Evolutionary conservation across 805 yeast species (phyloP).

Genomic region (Hanseniaspora thailandica): DNA sequence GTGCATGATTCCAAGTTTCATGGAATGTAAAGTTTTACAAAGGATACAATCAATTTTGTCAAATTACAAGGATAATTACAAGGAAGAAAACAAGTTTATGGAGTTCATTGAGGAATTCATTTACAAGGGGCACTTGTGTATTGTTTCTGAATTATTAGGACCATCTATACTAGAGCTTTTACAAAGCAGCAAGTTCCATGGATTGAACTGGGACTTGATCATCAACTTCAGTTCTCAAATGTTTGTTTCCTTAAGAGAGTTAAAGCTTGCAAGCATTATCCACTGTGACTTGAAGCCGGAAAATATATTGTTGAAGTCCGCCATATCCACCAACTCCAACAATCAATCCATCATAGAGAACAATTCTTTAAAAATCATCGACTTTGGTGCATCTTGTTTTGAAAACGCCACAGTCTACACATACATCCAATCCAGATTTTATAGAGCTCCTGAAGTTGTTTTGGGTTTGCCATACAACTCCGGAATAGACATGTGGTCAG

Average conservation of each 20-base stretch:
- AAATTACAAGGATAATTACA: constrained; percentile 39
- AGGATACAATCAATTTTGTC: constrained; percentile 42
- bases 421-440: constrained; percentile 83
- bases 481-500: constrained; percentile 94
- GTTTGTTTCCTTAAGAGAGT: constrained; percentile 63
- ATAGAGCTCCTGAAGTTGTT: constrained; percentile 89
- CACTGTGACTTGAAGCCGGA: constrained; percentile 98
- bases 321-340: constrained; percentile 47
- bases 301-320: constrained; percentile 67
- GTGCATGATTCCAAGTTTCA: constrained; percentile 77
- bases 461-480: constrained; percentile 85
- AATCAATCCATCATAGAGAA: not conserved
- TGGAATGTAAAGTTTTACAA: constrained; percentile 80
- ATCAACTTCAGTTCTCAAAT: constrained; percentile 69
- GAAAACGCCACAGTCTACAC: constrained; percentile 82
- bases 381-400: constrained; percentile 92
- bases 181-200: constrained; percentile 87
- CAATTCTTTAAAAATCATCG: constrained; percentile 63
- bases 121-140: constrained; percentile 83
- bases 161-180: constrained; percentile 82
- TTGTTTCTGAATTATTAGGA: constrained; percentile 81
- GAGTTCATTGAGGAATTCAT: constrained; percentile 76
- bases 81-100: constrained; percentile 67
- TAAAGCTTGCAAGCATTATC: constrained; percentile 72
- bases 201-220: constrained; percentile 68